Evolutionary conservation across 116 monocot genomes (phyloP).

Genomic region (Phalaenopsis hybrid): DNA sequence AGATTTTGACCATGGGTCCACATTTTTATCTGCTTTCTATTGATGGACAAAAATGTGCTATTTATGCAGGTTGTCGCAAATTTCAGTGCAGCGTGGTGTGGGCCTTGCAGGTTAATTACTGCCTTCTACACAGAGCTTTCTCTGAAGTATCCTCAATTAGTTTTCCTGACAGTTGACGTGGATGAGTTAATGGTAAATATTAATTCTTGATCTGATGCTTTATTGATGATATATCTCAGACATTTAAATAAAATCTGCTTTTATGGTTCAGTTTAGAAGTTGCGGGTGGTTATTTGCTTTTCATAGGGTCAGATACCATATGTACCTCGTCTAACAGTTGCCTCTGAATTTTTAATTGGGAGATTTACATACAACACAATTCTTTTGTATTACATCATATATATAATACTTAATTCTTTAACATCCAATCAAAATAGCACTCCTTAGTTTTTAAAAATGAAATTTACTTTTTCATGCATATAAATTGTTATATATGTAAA

Average conservation of each 20-base stretch:
- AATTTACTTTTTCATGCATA: too few relatives aligned
- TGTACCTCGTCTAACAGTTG: neutral
- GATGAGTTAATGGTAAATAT: slow-evolving; percentile 57
- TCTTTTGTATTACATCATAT: too few relatives aligned
- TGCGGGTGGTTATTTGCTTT: neutral
- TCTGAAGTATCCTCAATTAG: slow-evolving; percentile 53
- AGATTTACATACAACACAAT: too few relatives aligned
- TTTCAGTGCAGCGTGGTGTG: slow-evolving; percentile 91
- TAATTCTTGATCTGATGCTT: neutral
- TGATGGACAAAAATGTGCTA: neutral
- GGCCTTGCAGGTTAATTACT: slow-evolving; percentile 64
- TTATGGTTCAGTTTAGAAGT: neutral
- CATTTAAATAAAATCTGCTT: neutral
- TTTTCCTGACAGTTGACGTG: slow-evolving; percentile 67
- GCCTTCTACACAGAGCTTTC: slow-evolving; percentile 64
- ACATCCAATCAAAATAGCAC: too few relatives aligned
- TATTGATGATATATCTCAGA: neutral
- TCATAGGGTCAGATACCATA: too few relatives aligned
- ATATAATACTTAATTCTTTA: too few relatives aligned
- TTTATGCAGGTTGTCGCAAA: slow-evolving; percentile 60
- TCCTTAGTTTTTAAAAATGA: too few relatives aligned
- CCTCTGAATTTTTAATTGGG: neutral
- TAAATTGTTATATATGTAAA: too few relatives aligned
- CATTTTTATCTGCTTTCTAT: neutral
- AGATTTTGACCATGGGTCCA: neutral